These are phyloP conservation scores for Paramyrothecium roridum DNA, from an alignment of 2,329 filamentous ascomycete genomes.

Conservation along the genomic window DNA sequence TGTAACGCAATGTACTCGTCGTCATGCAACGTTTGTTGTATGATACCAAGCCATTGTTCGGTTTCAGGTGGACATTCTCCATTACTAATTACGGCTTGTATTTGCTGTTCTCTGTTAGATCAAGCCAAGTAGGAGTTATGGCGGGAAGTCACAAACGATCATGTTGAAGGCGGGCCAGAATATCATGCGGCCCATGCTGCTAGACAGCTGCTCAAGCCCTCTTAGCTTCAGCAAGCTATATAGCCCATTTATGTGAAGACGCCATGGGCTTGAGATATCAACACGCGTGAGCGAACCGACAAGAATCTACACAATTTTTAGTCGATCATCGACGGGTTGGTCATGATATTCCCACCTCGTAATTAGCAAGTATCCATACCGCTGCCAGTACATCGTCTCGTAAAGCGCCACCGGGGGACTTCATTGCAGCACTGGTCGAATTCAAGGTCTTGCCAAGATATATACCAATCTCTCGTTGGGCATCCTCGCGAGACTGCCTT, in stretches of 20 bases:
- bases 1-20: conserved; percentile 22
- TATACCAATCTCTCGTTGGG: conserved; percentile 26
- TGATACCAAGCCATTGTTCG: conserved; percentile 28
- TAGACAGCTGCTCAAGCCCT: conserved; percentile 21
- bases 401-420: conserved; percentile 19
- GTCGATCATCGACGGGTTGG: background rate
- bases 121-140: background rate
- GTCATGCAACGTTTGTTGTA: conserved; percentile 17
- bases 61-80: conserved; percentile 31
- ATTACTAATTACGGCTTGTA: conserved; percentile 28
- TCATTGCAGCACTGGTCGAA: conserved; percentile 34
- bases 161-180: conserved; percentile 37
- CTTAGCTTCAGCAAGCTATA: conserved; percentile 32
- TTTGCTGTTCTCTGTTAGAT: conserved; percentile 27
- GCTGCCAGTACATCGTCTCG: conserved; percentile 34
- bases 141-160: conserved; percentile 25
- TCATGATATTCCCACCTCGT: conserved; percentile 25
- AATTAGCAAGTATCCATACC: conserved; percentile 36
- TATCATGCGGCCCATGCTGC: conserved; percentile 18
- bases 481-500: conserved; percentile 17
- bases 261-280: conserved; percentile 28
- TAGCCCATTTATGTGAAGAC: conserved; percentile 31
- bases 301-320: conserved; percentile 21
- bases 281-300: conserved; percentile 29
- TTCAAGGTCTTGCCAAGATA: conserved; percentile 33